Evolutionary conservation across 139 green algal genomes (phyloP), one percentile per base, ranked within the genome.

Genomic region (Chlorella vulgaris): DNA sequence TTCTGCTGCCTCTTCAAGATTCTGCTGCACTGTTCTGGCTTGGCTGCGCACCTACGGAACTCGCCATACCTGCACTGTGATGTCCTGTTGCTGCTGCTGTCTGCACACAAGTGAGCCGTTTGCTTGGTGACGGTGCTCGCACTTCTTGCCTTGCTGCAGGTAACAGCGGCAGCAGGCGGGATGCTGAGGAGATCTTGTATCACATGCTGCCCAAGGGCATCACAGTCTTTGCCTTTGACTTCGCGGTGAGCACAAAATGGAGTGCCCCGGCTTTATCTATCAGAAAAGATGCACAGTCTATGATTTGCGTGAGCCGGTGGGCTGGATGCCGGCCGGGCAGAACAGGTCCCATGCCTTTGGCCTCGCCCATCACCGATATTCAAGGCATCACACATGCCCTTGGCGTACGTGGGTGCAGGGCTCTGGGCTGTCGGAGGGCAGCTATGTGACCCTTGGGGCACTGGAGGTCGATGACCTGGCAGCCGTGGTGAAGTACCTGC

Each of bases 401-500:
- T n/a, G n/a, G n/a, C n/a, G n/a, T n/a, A n/a, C n/a, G n/a, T n/a
- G n/a, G n/a, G n/a, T 66, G 4, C 87, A 96, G 91, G 96, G 96
- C 28, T 97, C 91, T 68, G 96, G 96, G 1, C 84, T 94, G 53
- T 96, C 90, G 2, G 93, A 97, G 38, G 96, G 96, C 3, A 85
- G 97, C 8, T 98, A 91, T 63, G 94, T 99, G 28, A 98, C 91
- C 1, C 88, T 99, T 43, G 96, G 96, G 1, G 90, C 90, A 2
- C 80, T 90, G 26, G 95, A 98, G 80, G 89, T 94, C 43, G 91
- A 96, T 39, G 95, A 98, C 83, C 69, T 98, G 78, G 91, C 85
- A 5, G 43, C 81, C 7, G 90, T 86, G n/a, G 83, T 96, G 43
- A 29, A 83, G 18, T 84, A 94, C 61, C 83, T 97, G 65, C 78